Base-by-base conservation (phyloP, 169 alveolate species). In the Eimeria praecox region DNA sequence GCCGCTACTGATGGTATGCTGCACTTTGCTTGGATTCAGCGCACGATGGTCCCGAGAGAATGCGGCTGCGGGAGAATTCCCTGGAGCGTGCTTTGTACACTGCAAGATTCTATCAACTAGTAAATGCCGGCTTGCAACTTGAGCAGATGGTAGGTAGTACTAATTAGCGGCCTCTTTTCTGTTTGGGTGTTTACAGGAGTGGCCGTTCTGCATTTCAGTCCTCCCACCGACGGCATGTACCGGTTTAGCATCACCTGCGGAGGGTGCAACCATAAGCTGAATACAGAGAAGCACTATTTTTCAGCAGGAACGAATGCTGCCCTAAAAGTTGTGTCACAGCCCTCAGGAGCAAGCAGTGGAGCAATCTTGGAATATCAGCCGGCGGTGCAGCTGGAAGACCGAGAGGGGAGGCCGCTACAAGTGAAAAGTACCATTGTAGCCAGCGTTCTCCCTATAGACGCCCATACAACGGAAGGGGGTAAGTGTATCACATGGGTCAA, bases 211-310 rank as follows among this genome's bases (percentile, higher is more conserved):
- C 94, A 40, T 1, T 87, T 87, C 82, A 87, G 94, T 75, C 82
- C 83, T n/a, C 94, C 83, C n/a, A 12, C 52, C 9, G 94, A 87
- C 14, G 94, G 82, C 42, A n/a, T 3, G 49, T 87, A 87, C 69
- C 71, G 94, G 80, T 87, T 87, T 64, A 87, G 83, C 66, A 62
- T 87, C 52, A 87, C 83, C n/a, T 87, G 94, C 44, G 83, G 83
- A 12, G 94, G 94, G 52, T 87, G 94, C 42, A 62, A 64, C 66
- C 83, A 62, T 6, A 87, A 59, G 44, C 62, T 87, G 33, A 59
- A 38, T 40, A 87, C 94, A 62, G 94, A 62, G 22, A 87, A 64
- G 75, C 94, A 49, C n/a, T 12, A 62, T 3, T 87, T 59, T 33
- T 71, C 66, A 64, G 94, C 94, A 27, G 94, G 94, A 27, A 87